Evolutionary conservation across 1,139 yeast species (phyloP), one percentile per base, ranked within the genome.

Genomic region (Kodamaea ohmeri): DNA sequence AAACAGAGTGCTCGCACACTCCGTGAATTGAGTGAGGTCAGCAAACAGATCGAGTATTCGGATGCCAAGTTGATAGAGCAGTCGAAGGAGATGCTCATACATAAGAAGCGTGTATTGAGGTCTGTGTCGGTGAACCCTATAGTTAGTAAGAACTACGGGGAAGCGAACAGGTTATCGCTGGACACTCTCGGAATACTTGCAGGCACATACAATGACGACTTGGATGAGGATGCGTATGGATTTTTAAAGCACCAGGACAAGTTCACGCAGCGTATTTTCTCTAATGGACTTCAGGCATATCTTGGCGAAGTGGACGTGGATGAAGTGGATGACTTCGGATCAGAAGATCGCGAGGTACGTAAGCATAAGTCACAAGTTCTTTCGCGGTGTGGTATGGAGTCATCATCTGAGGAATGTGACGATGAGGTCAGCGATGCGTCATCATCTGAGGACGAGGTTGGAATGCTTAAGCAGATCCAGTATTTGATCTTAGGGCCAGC

Each of bases 51-150:
- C 30, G 81, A 76, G 46, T 76, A 76, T 48, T 73, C 78, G 2
- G 82, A 76, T 58, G 77, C 76, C 34, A 68, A 73, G 43, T 64
- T 76, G 45, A 76, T 76, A 31, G 70, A 70, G 46, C 61, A 58
- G 41, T 67, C 72, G 16, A 61, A 60, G 44, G 69, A 69, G 38
- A 52, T 65, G 53, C 56, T 71, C 34, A 67, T 71, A 25, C 66
- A 68, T 42, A 69, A 69, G 51, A 70, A 71, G 44, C 53, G 75
- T 32, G 74, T 71, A 4, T 58, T 71, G 38, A 53, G 76, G 37
- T 62, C 71, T 6, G 76, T 70, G 4, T 67, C 74, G 1, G 68
- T 69, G 34, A 70, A 70, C 46, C 63, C 74, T 2, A 63, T 67
- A 11, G 44, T 67, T 34, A 58, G 67, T 7, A 60, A 62, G 37